phyloP scores from a whole-genome alignment of 257 asterid genomes.

The Leonotis leonurus region DNA sequence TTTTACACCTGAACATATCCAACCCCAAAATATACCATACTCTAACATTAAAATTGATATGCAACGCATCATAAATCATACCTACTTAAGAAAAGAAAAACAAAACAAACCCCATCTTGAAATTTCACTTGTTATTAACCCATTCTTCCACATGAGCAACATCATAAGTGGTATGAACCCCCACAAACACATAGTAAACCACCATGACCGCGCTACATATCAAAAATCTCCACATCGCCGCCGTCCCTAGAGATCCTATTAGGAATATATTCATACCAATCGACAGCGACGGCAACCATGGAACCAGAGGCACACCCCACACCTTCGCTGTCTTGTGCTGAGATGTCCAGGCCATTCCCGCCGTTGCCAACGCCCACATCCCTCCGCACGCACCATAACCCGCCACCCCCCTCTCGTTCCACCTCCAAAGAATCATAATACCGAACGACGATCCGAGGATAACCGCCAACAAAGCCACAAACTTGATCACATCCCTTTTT shows the following conservation, averaged over 20 bases:
- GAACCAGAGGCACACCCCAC: constrained; percentile 97
- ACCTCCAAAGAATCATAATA: constrained; percentile 46
- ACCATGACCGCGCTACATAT: constrained; percentile 72
- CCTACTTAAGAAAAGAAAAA: too few relatives aligned
- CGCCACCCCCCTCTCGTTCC: constrained; percentile 29
- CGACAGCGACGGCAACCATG: constrained; percentile 82
- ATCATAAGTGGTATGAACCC: constrained; percentile 90
- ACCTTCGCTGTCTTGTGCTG: constrained; percentile 61
- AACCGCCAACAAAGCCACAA: constrained; percentile 32
- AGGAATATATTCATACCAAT: constrained; percentile 64
- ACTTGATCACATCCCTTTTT: constrained; percentile 32
- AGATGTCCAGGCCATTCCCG: constrained; percentile 63
- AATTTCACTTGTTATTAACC: constrained; percentile 14
- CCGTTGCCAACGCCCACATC: constrained; percentile 60
- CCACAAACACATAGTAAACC: constrained; percentile 68
- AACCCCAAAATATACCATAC: neutral
- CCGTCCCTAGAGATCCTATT: constrained; percentile 73
- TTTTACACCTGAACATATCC: too few relatives aligned
- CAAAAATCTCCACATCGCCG: constrained; percentile 64
- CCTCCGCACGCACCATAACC: constrained; percentile 39
- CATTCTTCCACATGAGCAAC: constrained; percentile 42
- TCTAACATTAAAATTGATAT: neutral
- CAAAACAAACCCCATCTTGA: constrained; percentile 25
- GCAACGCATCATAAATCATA: too few relatives aligned
- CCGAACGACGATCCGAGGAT: constrained; percentile 59